These are phyloP conservation scores for Ceratocystis colombiana DNA, from an alignment of 2,329 filamentous ascomycete genomes.

Conservation along the genomic window DNA sequence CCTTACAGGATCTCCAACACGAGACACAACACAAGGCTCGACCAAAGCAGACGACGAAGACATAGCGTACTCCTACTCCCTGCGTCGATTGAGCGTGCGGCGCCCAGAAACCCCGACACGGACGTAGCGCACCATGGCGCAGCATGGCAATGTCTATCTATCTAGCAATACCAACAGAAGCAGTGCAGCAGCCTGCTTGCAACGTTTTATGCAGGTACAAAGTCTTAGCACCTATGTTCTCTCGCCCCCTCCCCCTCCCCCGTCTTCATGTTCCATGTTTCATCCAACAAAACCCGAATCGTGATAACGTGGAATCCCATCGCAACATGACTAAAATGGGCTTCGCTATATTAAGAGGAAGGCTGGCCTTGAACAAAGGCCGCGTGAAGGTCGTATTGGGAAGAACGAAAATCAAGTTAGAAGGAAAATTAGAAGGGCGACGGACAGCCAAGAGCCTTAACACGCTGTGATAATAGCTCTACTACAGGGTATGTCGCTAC, in stretches of 20 bases:
- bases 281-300: background rate
- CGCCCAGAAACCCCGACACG: background rate
- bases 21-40: background rate
- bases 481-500: background rate
- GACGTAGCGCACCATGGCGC: background rate
- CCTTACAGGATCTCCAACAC: background rate
- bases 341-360: background rate
- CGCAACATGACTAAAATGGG: background rate
- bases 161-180: background rate
- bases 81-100: background rate
- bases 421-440: background rate
- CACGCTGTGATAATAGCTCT: background rate
- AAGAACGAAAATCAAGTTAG: background rate
- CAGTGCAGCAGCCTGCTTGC: background rate
- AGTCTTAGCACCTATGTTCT: background rate
- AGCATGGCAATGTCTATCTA: background rate
- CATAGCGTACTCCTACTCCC: background rate
- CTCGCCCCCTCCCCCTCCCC: background rate
- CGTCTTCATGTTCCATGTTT: background rate
- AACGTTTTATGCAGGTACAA: constrained; percentile 11
- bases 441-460: background rate
- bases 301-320: background rate
- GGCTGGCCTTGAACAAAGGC: background rate
- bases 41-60: background rate
- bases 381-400: background rate